Evolutionary conservation across 306 rosid species (phyloP).

Genomic region (Dalbergia cultrata): DNA sequence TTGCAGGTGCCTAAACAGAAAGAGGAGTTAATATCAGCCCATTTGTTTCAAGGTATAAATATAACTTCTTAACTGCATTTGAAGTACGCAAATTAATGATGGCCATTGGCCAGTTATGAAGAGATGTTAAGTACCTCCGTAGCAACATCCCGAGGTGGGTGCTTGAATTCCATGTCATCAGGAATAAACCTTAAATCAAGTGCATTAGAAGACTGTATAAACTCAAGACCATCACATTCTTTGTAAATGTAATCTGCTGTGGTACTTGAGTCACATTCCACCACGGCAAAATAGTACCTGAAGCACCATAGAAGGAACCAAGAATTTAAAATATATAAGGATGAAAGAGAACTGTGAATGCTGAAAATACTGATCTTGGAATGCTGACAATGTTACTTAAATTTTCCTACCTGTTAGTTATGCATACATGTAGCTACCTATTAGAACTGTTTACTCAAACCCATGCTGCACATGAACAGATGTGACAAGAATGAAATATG

Average conservation of each 20-base stretch:
- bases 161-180: conserved; percentile 76
- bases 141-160: conserved; percentile 79
- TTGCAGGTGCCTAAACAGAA: conserved; percentile 74
- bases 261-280: conserved; percentile 81
- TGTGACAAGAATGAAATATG: background rate
- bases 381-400: conserved; percentile 9
- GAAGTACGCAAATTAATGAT: background rate
- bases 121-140: conserved; percentile 66
- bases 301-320: conserved; percentile 25
- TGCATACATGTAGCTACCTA: conserved; percentile 4
- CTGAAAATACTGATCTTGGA: conserved; percentile 12
- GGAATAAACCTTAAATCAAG: conserved; percentile 96
- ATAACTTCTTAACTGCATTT: background rate
- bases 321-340: background rate
- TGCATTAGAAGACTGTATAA: conserved; percentile 76
- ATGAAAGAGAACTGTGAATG: conserved; percentile 28
- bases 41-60: background rate
- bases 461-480: background rate
- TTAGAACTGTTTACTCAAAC: conserved; percentile 2
- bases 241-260: conserved; percentile 86
- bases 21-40: conserved; percentile 35
- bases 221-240: conserved; percentile 83
- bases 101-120: background rate
- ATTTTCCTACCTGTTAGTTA: background rate
- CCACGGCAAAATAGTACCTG: conserved; percentile 90